Evolutionary conservation across 805 yeast genomes (phyloP).

Genomic region (Yarrowia sp.): DNA sequence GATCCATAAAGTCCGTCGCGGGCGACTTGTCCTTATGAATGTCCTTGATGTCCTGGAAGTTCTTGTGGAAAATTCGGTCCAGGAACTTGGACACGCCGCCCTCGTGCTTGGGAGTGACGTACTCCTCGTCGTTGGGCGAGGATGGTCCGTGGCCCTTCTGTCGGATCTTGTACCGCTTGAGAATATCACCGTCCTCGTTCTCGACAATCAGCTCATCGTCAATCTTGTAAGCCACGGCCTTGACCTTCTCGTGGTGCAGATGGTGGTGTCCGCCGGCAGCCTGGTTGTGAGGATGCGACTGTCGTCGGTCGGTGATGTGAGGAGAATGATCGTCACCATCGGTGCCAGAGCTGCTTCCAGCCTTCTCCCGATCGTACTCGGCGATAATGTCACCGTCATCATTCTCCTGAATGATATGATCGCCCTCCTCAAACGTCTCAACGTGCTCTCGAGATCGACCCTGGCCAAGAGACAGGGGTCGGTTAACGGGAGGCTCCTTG

Average conservation of each 20-base stretch:
- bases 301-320: conserved; percentile 9
- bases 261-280: conserved; percentile 19
- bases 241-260: conserved; percentile 42
- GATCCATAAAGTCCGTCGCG: conserved; percentile 31
- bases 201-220: conserved; percentile 83
- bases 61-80: conserved; percentile 16
- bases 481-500: conserved; percentile 39
- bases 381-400: conserved; percentile 15
- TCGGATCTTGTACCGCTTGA: conserved; percentile 78
- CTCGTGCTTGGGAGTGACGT: conserved; percentile 13
- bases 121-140: conserved; percentile 23
- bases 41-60: conserved; percentile 24
- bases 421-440: conserved; percentile 21
- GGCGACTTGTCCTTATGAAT: conserved; percentile 33
- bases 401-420: conserved; percentile 23
- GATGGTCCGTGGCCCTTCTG: background rate
- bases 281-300: conserved; percentile 20
- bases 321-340: conserved; percentile 6
- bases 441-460: background rate
- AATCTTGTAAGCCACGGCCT: conserved; percentile 76
- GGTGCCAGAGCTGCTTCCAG: conserved; percentile 39
- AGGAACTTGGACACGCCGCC: conserved; percentile 14
- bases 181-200: conserved; percentile 88
- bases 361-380: conserved; percentile 32
- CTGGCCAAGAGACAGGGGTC: conserved; percentile 16